phyloP scores from a whole-genome alignment of 495 filamentous ascomycete genomes.

The Hypoxylon intermedium region DNA sequence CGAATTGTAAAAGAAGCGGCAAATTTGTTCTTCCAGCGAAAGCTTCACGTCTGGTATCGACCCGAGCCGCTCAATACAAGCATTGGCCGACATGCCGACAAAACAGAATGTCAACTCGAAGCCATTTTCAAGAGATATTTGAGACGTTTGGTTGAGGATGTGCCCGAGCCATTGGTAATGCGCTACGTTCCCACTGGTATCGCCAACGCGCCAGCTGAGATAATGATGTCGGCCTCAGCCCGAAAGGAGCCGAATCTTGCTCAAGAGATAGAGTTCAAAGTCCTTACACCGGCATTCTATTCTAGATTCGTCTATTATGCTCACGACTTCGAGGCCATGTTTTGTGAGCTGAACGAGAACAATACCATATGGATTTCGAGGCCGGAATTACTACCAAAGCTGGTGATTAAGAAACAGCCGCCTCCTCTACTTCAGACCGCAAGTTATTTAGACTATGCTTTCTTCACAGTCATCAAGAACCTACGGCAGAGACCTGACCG shows the following conservation, averaged over 20 bases:
- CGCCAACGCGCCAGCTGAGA: constrained; percentile 37
- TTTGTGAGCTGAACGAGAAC: constrained; percentile 57
- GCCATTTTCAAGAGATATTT: constrained; percentile 60
- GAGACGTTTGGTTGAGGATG: constrained; percentile 51
- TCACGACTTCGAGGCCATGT: constrained; percentile 58
- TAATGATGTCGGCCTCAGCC: constrained; percentile 45
- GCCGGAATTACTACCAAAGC: constrained; percentile 50
- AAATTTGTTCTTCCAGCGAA: constrained; percentile 58
- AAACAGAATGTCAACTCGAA: constrained; percentile 57
- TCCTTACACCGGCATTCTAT: constrained; percentile 68
- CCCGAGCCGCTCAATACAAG: constrained; percentile 62
- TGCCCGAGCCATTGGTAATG: constrained; percentile 49
- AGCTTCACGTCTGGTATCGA: constrained; percentile 63
- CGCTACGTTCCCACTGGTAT: constrained; percentile 61
- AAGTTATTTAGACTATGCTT: constrained; percentile 42
- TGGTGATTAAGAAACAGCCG: constrained; percentile 46
- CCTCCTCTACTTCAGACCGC: constrained; percentile 34
- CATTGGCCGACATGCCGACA: constrained; percentile 56
- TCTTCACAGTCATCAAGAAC: constrained; percentile 47
- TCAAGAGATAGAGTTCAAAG: constrained; percentile 54
- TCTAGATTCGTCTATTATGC: constrained; percentile 61
- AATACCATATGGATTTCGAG: constrained; percentile 60
- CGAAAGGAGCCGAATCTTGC: neutral
- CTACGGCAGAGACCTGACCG: constrained; percentile 47
- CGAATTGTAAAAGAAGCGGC: constrained; percentile 65